A percentile compares a stretch with the other conserved stretches of the same genome.
phyloP scores from a whole-genome alignment of 208 protist species.

The Acanthamoeba lugdunensis region DNA sequence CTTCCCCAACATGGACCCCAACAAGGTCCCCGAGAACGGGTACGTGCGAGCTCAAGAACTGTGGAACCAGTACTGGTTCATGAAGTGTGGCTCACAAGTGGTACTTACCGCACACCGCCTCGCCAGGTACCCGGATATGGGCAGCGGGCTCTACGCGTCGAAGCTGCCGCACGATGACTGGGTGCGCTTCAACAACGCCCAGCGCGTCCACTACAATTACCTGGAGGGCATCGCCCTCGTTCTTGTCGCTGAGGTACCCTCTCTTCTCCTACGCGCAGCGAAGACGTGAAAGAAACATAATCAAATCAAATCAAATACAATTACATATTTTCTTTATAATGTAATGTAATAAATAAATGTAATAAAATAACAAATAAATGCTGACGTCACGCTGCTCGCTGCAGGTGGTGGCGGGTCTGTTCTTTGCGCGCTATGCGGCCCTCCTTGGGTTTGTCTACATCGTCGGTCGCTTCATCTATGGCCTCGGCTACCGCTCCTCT shows the following conservation, averaged over 20 bases:
- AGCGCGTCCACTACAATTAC: constrained; percentile 36
- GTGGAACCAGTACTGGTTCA: no score
- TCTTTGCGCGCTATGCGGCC: constrained; percentile 14
- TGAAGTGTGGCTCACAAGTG: not conserved
- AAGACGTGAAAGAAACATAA: no score
- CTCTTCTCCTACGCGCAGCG: not conserved
- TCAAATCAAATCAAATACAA: no score
- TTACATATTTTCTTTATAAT: no score
- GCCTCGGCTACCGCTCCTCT: not conserved
- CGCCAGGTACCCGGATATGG: constrained; percentile 11
- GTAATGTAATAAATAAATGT: no score
- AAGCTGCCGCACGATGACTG: constrained; percentile 38
- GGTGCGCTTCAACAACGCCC: constrained; percentile 33
- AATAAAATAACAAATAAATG: not conserved
- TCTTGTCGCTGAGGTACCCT: not conserved
- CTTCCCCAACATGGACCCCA: constrained; percentile 6
- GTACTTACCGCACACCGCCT: no score
- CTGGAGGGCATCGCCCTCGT: constrained; percentile 16
- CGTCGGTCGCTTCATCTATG: constrained; percentile 7
- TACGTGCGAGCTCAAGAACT: no score
- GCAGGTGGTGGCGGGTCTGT: not conserved
- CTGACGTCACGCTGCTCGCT: not conserved
- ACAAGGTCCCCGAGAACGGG: not conserved
- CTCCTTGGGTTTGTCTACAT: constrained; percentile 12
- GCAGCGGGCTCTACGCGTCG: not conserved